Evolutionary conservation across 352 stramenopile species (phyloP).

Genomic region (Globisporangium takayamanum): DNA sequence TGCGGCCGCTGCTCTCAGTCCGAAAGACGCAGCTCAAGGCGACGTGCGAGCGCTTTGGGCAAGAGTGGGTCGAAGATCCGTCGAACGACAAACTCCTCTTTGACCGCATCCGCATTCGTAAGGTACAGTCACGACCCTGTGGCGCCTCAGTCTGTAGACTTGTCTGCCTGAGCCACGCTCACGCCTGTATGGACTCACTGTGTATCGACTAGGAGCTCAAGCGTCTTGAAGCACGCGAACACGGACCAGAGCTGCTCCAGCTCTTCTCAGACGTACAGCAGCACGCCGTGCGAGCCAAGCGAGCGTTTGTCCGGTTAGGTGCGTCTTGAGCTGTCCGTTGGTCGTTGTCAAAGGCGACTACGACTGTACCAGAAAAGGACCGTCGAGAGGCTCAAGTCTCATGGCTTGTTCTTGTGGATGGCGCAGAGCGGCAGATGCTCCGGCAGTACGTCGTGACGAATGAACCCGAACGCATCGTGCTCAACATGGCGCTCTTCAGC

Average conservation of each 20-base stretch:
- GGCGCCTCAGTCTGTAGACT: no score
- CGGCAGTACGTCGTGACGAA: constrained; percentile 31
- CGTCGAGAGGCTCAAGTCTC: not conserved
- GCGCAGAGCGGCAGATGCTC: constrained; percentile 40
- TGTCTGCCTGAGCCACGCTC: no score
- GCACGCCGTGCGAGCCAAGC: constrained; percentile 38
- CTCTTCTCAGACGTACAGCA: constrained; percentile 45
- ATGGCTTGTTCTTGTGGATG: not conserved
- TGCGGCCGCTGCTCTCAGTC: constrained; percentile 58
- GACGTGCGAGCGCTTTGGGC: constrained; percentile 64
- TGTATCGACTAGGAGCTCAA: constrained; percentile 32
- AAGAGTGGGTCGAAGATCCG: constrained; percentile 79
- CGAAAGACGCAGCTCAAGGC: constrained; percentile 54
- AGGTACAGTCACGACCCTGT: constrained; percentile 24
- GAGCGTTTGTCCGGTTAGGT: constrained; percentile 40
- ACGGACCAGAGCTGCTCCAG: constrained; percentile 27
- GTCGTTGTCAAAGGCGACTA: not conserved
- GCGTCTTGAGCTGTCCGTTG: constrained; percentile 1
- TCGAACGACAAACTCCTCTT: constrained; percentile 73
- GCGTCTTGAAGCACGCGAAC: constrained; percentile 28
- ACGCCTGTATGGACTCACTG: not conserved
- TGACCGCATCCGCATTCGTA: constrained; percentile 78
- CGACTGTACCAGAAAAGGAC: not conserved
- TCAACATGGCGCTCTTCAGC: constrained; percentile 34
- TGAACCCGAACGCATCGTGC: constrained; percentile 22